Evolutionary conservation across 2,329 filamentous ascomycete species (phyloP).

Genomic region (Penicillium brasilianum): DNA sequence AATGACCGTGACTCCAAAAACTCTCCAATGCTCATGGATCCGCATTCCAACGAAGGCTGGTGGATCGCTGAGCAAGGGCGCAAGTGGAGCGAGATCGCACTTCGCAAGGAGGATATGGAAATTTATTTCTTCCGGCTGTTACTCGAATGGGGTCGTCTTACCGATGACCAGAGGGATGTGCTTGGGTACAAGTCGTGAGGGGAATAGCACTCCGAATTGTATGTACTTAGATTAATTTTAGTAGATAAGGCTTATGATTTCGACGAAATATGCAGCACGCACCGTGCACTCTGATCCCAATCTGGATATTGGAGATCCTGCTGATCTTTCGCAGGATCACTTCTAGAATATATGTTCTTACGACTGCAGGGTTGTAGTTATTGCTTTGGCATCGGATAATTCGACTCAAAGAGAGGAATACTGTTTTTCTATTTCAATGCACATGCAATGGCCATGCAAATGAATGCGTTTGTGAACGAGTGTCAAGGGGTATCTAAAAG

Average conservation of each 20-base stretch:
- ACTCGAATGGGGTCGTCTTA: conserved; percentile 75
- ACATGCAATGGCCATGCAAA: conserved; percentile 3
- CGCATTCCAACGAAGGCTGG: conserved; percentile 59
- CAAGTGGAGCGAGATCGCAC: conserved; percentile 66
- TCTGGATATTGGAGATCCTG: neutral
- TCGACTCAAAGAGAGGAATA: neutral
- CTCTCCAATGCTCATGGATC: conserved; percentile 54
- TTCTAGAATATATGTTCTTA: too few relatives aligned
- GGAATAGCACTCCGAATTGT: neutral
- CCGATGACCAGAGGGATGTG: conserved; percentile 63
- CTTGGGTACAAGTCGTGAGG: conserved; percentile 46
- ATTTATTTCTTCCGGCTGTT: conserved; percentile 79
- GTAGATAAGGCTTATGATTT: neutral
- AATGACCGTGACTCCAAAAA: conserved; percentile 45
- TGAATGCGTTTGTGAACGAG: conserved; percentile 8
- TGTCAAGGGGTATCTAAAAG: conserved; percentile 14
- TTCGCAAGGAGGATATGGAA: conserved; percentile 76
- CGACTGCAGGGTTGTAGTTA: neutral
- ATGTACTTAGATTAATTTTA: neutral
- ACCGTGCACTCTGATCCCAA: neutral
- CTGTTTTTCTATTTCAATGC: conserved; percentile 2
- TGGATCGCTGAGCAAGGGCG: conserved; percentile 70
- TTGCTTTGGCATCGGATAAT: neutral
- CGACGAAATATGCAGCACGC: neutral
- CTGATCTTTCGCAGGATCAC: too few relatives aligned